Base-by-base conservation (phyloP, 257 asterid genomes). In the Salvia hispanica region DNA sequence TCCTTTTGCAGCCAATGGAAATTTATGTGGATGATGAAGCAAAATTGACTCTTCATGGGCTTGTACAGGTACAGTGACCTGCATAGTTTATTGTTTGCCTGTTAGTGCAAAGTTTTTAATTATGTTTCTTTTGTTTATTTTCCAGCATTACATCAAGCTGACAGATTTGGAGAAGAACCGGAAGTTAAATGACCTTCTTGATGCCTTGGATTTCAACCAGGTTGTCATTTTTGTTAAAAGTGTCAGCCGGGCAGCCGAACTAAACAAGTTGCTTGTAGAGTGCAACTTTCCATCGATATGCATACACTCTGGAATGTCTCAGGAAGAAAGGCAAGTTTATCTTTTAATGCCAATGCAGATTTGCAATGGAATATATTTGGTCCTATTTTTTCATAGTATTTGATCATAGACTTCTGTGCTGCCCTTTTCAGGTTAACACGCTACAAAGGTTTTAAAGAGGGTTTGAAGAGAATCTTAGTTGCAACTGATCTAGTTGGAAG, bases 231-330 rank as follows among this genome's bases (percentile, higher is more conserved):
- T 89, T 63, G 95, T 89, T 62, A 83, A 86, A 69, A 89, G 87
- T 39, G 90, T 89, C 14, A 75, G 69, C 77, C 78, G 95, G 34
- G 95, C 95, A 0, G 90, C 92, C 2, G 90, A 89, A 75, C 82
- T 89, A 73, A 86, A 89, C 80, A 89, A 85, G 79, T 85, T 83
- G 65, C 95, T 89, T 52, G 85, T 83, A 18, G 96, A 89, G 64
- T 89, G 95, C 74, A 86, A 86, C 75, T 89, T 89, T 43, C 96
- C 96, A 47, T 86, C 96, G 33, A 89, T 89, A 63, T 89, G 96
- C 88, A 89, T 89, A 74, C 96, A 86, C 70, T 89, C 96, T 78
- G 96, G 96, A 76, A 89, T 89, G 96, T 78, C 95, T 21, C 96
- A 89, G 76, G 94, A 86, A 75, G 96, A 89, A 77, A 89, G 95